Evolutionary conservation across 2,329 filamentous ascomycete species (phyloP), one percentile per base, ranked within the genome.

Genomic region (Niveomyces coronatus): DNA sequence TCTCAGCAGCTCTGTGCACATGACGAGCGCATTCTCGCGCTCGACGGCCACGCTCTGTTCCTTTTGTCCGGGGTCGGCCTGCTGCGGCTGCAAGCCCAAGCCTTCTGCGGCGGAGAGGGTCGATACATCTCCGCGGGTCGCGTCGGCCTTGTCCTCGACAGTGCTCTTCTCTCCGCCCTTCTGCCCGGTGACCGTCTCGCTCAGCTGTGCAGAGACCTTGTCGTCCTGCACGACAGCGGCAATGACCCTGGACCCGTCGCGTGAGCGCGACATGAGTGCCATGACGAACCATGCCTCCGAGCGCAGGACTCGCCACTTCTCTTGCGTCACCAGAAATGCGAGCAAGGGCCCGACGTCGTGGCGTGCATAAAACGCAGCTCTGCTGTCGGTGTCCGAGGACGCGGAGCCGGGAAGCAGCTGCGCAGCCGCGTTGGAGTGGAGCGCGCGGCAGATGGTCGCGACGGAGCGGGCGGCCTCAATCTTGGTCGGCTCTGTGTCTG

Each of bases 271-370:
- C 65, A 79, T 72, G 23, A 80, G 63, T 3, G 76, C 76, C 36
- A 78, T 64, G 5, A 76, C 67, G 44, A 80, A 79, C 67, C 75
- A 74, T 3, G 69, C 65, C 49, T 81, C 76, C 27, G 73, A 76
- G 14, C 71, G 64, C 3, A 81, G 59, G 2, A 69, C 62, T 0
- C 74, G 71, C 64, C 74, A 80, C 45, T 74, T 76, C 3, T 54
- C 57, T 49, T 80, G 76, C 2, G 61, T 66, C 17, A 76, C 59
- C 18, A 80, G 63, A 46, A 68, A 73, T 1, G 63, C 50, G 6
- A 81, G 58, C 0, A 65, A 57, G 7, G 56, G 49, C 11, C 54
- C 48, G 10, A 76, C 51, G 15, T 58, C 44, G 49, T 76, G 68
- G 17, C 51, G 52, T 1, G 50, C 38, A 52, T 74, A 74, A 50